Percentiles rank a stretch among this genome's conserved stretches.
These are phyloP conservation scores for Nicotiana tomentosiformis DNA, from an alignment of 257 asterid genomes.

Conservation along the genomic window DNA sequence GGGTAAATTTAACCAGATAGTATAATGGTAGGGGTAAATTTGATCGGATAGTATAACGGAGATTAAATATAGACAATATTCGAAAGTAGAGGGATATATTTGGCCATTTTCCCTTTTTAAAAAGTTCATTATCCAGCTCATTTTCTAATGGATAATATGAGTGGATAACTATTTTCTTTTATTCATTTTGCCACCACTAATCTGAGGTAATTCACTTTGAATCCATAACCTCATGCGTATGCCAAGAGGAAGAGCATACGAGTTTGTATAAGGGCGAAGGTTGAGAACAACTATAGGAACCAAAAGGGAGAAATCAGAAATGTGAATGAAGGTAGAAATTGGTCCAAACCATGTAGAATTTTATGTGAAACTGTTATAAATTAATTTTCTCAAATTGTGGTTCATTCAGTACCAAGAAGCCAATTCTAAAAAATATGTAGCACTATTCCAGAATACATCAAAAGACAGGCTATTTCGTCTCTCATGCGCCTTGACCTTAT, in stretches of 20 bases:
- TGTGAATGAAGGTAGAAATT: not conserved
- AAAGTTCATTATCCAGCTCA: too few relatives aligned
- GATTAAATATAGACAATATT: too few relatives aligned
- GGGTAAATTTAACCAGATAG: too few relatives aligned
- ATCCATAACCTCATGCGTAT: not conserved
- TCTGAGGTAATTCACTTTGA: not conserved
- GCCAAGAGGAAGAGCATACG: not conserved
- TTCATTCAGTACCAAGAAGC: not conserved
- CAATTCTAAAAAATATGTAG: not conserved
- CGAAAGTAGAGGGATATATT: too few relatives aligned
- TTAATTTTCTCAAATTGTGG: not conserved
- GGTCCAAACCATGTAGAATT: not conserved
- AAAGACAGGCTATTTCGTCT: not conserved
- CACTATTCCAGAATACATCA: not conserved
- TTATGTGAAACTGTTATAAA: not conserved
- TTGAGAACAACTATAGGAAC: not conserved
- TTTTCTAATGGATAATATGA: too few relatives aligned
- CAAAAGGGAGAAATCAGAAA: not conserved
- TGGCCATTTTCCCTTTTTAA: too few relatives aligned
- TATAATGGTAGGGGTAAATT: too few relatives aligned
- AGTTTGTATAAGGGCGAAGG: not conserved
- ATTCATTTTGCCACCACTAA: too few relatives aligned
- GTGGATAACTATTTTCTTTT: too few relatives aligned
- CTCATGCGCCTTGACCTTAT: not conserved
- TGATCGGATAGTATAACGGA: too few relatives aligned